Evolutionary conservation across 345 rosid genomes (phyloP).

Genomic region (Hirschfeldia incana): DNA sequence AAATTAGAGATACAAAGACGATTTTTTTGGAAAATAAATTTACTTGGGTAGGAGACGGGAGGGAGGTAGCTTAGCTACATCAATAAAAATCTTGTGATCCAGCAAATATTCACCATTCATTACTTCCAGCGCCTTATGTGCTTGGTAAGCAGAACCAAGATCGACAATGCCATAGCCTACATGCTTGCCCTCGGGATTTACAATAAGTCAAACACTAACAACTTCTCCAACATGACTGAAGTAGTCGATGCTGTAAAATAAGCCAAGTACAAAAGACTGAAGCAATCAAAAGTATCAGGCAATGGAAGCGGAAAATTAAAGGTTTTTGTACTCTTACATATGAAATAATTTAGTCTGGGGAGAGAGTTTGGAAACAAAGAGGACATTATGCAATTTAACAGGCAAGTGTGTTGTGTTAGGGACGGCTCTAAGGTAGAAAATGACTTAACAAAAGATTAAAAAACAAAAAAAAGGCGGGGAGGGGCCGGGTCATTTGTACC

Average conservation of each 20-base stretch:
- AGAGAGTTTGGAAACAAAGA: background rate
- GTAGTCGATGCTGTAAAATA: background rate
- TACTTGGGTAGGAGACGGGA: background rate
- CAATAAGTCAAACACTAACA: background rate
- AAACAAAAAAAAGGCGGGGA: too few species aligned
- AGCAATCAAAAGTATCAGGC: background rate
- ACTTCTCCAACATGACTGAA: background rate
- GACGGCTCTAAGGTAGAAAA: background rate
- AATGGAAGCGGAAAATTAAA: background rate
- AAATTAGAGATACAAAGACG: too few species aligned
- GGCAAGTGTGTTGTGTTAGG: background rate
- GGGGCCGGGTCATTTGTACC: too few species aligned
- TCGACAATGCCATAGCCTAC: background rate
- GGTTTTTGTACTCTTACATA: background rate
- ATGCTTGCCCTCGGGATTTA: background rate
- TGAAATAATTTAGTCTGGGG: background rate
- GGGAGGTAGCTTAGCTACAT: background rate
- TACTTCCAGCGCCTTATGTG: background rate
- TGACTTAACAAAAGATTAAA: background rate
- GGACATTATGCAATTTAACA: background rate
- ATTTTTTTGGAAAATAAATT: background rate
- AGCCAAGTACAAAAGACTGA: background rate
- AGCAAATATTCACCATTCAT: background rate
- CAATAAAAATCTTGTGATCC: background rate
- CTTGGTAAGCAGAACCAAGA: background rate